phyloP scores from a whole-genome alignment of 1,284 basidiomycete genomes.

The Inonotus obliquus region DNA sequence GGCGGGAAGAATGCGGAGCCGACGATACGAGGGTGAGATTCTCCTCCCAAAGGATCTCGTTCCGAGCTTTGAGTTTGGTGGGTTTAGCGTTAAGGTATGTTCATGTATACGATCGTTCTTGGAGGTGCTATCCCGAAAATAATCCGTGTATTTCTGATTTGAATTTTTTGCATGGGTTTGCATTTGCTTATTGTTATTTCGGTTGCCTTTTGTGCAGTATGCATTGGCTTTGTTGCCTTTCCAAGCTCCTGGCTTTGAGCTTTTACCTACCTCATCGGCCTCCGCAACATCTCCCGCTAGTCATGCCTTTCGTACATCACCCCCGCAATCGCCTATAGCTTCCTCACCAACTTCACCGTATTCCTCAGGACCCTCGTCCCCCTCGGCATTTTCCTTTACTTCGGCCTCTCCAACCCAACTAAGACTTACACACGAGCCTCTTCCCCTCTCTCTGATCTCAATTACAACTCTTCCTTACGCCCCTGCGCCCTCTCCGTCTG shows the following conservation, averaged over 20 bases:
- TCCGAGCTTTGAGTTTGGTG: constrained; percentile 43
- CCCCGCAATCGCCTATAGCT: not conserved
- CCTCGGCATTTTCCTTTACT: constrained; percentile 19
- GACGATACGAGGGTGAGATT: constrained; percentile 45
- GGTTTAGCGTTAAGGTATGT: constrained; percentile 44
- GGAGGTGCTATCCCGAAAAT: not conserved
- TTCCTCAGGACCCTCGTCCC: constrained; percentile 15
- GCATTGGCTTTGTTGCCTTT: constrained; percentile 40
- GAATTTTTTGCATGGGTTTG: not conserved
- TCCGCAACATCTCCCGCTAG: constrained; percentile 22
- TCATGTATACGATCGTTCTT: no score
- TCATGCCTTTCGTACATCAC: constrained; percentile 33
- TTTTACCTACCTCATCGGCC: constrained; percentile 26
- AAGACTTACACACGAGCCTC: constrained; percentile 25
- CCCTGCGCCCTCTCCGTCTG: not conserved
- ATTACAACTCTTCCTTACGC: constrained; percentile 8
- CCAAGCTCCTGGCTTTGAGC: constrained; percentile 31
- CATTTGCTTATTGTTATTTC: not conserved
- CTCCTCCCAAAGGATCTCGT: constrained; percentile 42
- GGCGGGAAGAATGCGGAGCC: not conserved
- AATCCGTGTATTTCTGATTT: constrained; percentile 27
- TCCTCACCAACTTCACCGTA: not conserved
- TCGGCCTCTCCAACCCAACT: constrained; percentile 14
- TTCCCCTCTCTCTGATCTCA: constrained; percentile 4
- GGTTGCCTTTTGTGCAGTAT: constrained; percentile 30